These are phyloP conservation scores for Ganoderma lucidum DNA, from an alignment of 1,284 basidiomycete species.

Conservation along the genomic window DNA sequence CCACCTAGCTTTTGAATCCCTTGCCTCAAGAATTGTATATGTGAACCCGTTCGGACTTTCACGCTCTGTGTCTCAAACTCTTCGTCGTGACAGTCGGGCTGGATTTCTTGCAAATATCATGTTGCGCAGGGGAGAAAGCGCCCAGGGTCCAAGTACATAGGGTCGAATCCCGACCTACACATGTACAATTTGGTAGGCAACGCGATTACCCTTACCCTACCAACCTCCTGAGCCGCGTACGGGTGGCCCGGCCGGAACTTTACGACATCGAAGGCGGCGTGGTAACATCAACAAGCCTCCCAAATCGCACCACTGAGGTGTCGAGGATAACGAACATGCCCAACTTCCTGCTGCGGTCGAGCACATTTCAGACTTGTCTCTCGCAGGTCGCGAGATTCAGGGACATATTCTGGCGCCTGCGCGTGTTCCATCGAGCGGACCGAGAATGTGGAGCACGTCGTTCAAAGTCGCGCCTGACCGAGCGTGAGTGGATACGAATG, in stretches of 20 bases:
- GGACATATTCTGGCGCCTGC: neutral
- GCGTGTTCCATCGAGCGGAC: neutral
- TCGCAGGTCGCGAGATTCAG: neutral
- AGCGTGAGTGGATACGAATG: neutral
- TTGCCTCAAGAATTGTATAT: neutral
- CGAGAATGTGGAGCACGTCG: neutral
- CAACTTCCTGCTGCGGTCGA: neutral
- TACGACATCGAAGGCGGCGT: neutral
- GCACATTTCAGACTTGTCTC: neutral
- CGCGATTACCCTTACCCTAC: neutral
- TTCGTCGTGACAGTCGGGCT: slow-evolving; percentile 4
- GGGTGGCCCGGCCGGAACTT: neutral
- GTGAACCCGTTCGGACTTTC: neutral
- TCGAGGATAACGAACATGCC: neutral
- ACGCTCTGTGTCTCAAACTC: neutral
- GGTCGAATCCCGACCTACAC: neutral
- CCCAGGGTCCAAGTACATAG: neutral
- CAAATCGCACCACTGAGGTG: neutral
- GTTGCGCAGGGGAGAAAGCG: neutral
- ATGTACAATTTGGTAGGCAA: neutral
- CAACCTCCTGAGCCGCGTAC: neutral
- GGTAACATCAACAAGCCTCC: neutral
- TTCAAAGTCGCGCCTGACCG: neutral
- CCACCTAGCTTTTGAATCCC: neutral
- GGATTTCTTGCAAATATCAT: neutral